phyloP scores from a whole-genome alignment of 352 stramenopile species.

The Phytophthora sansomeana region DNA sequence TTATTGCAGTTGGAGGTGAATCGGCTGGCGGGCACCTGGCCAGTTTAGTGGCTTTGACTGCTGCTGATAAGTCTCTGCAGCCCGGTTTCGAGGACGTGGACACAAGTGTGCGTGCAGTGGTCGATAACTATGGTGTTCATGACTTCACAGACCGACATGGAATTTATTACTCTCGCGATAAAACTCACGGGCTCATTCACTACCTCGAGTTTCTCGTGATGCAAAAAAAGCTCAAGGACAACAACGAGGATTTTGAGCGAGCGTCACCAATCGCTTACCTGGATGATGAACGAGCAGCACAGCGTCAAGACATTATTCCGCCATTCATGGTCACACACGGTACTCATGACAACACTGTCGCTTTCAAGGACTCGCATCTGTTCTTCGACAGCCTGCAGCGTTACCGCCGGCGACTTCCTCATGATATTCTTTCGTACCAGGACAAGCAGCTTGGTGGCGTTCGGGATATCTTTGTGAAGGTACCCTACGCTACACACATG shows the following conservation, averaged over 20 bases:
- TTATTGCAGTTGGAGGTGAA: constrained; percentile 68
- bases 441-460: constrained; percentile 41
- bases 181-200: constrained; percentile 46
- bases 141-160: constrained; percentile 67
- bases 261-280: constrained; percentile 65
- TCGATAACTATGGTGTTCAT: constrained; percentile 69
- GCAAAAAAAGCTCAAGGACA: constrained; percentile 60
- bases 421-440: constrained; percentile 26
- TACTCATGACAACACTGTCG: constrained; percentile 64
- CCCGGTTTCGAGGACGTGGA: constrained; percentile 70
- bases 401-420: constrained; percentile 44
- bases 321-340: constrained; percentile 70
- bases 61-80: constrained; percentile 56
- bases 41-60: constrained; percentile 56
- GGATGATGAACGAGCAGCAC: constrained; percentile 28
- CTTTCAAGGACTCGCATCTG: constrained; percentile 59
- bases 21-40: constrained; percentile 69
- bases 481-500: constrained; percentile 64
- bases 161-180: constrained; percentile 59
- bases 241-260: constrained; percentile 56
- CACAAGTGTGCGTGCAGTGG: constrained; percentile 61
- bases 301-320: constrained; percentile 42
- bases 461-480: constrained; percentile 62
- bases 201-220: constrained; percentile 70
- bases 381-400: constrained; percentile 64